Evolutionary conservation across 2,329 filamentous ascomycete genomes (phyloP).

Genomic region (Stachybotrys chartarum): DNA sequence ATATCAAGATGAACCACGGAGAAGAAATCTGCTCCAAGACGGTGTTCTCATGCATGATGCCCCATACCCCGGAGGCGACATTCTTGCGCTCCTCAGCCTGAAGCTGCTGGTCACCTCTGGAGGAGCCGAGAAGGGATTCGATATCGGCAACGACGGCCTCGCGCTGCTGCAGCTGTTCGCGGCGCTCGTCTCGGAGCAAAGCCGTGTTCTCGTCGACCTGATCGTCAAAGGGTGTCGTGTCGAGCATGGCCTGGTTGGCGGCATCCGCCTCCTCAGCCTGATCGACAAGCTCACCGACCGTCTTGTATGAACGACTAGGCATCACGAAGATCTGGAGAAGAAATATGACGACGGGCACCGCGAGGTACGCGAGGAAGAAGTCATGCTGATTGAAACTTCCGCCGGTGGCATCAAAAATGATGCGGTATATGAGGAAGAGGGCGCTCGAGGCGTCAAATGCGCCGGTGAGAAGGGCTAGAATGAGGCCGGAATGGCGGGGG

Average conservation of each 20-base stretch:
- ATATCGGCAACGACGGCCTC: conserved; percentile 63
- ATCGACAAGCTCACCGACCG: conserved; percentile 72
- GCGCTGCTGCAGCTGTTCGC: conserved; percentile 51
- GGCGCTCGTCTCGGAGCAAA: conserved; percentile 47
- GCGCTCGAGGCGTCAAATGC: conserved; percentile 80
- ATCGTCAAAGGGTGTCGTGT: conserved; percentile 37
- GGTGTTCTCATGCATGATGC: conserved; percentile 68
- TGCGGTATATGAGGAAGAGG: conserved; percentile 66
- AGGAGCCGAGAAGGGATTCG: conserved; percentile 62
- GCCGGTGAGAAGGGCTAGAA: conserved; percentile 71
- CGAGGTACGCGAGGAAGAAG: conserved; percentile 68
- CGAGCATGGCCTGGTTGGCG: conserved; percentile 20
- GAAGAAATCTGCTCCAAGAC: conserved; percentile 67
- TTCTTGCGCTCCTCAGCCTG: conserved; percentile 64
- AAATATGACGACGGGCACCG: conserved; percentile 61
- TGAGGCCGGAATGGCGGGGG: conserved; percentile 67
- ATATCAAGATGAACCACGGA: conserved; percentile 80
- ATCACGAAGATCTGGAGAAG: conserved; percentile 63
- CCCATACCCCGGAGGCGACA: conserved; percentile 73
- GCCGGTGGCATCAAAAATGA: conserved; percentile 55
- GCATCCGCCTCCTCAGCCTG: conserved; percentile 52
- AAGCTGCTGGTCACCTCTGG: conserved; percentile 54
- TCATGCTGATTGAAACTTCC: conserved; percentile 51
- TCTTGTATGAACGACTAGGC: conserved; percentile 74
- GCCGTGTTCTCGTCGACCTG: conserved; percentile 52